Evolutionary conservation across 1,284 basidiomycete genomes (phyloP).

Genomic region (Takashimella koratensis): DNA sequence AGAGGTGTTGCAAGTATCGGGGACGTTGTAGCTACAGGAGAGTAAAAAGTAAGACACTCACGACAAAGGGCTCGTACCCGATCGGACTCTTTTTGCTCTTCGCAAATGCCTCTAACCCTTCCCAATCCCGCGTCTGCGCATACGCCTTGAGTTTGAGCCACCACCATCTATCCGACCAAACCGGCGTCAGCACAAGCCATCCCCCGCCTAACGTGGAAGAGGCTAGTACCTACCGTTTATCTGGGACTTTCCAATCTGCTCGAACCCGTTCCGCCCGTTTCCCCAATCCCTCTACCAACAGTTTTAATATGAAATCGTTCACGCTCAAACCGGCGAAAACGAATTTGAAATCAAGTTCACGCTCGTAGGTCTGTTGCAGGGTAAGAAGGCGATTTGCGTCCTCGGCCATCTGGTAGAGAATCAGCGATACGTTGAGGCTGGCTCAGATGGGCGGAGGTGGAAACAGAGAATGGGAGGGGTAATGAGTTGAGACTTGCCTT

Average conservation of each 20-base stretch:
- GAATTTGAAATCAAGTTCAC: constrained; percentile 73
- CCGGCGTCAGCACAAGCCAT: too few relatives aligned
- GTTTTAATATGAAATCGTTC: constrained; percentile 73
- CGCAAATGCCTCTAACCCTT: constrained; percentile 75
- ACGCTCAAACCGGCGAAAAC: constrained; percentile 73
- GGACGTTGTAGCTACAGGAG: too few relatives aligned
- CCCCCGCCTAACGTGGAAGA: not conserved
- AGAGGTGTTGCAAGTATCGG: not conserved
- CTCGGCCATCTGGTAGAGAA: constrained; percentile 75
- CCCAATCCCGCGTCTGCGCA: constrained; percentile 73
- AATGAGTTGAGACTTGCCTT: constrained; percentile 58
- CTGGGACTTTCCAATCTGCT: constrained; percentile 82
- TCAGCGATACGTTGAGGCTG: too few relatives aligned
- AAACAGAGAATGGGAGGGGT: not conserved
- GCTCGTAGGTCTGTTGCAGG: constrained; percentile 80
- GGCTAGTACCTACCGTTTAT: constrained; percentile 63
- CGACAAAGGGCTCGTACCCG: constrained; percentile 90
- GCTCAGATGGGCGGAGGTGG: too few relatives aligned
- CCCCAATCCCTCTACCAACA: constrained; percentile 69
- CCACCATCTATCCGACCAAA: constrained; percentile 90
- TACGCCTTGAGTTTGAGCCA: constrained; percentile 81
- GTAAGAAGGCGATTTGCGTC: constrained; percentile 73
- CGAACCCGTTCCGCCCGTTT: constrained; percentile 84
- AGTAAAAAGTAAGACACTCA: constrained; percentile 49
- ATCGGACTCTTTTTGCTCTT: constrained; percentile 86